Evolutionary conservation across 2,329 filamentous ascomycete species (phyloP), one percentile per base, ranked within the genome.

Genomic region (Fragosphaeria purpurea): DNA sequence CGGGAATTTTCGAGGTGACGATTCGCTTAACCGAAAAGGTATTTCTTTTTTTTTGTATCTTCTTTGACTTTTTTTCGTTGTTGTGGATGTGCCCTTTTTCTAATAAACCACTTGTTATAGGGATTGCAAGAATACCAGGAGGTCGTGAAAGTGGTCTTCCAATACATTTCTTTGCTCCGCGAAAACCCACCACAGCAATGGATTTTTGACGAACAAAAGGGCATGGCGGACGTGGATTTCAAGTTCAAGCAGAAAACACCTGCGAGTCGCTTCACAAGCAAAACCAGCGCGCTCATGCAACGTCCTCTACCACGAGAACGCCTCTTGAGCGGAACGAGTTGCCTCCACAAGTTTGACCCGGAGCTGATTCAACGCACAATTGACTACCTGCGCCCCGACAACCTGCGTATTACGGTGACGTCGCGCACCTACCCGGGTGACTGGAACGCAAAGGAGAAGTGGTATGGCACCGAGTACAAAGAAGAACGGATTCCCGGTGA

Each of bases 391-490:
- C 77, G 83, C 22, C 86, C 90, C 0, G 90, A 97, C 63, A 97
- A 96, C 63, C 89, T 97, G 70, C 80, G 88, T 34, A 77, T 96
- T 65, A 83, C 81, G 2, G 75, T 97, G 46, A 81, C 94, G 33
- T 91, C 88, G 31, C 86, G 89, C 61, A 84, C 86, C 7, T 86
- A 83, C 58, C 90, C 90, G 0, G 90, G 88, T 0, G 77, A 80
- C 47, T 96, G 88, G 87, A 78, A 94, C 57, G 71, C 83, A 64
- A 94, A 86, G 62, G 93, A 98, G 70, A 88, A 90, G 63, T 98
- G 93, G 93, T 98, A 98, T 60, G 91, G 91, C 7, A 98, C 93
- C 0, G 90, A 97, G 62, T 95, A 96, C 68, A 86, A 82, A 56
- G 77, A 83, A 35, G 86, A 94, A 62, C 85, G 82, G 62, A 86